phyloP scores from a whole-genome alignment of 176 grass and related monocot species.

The Hsuehochloa calcarea region DNA sequence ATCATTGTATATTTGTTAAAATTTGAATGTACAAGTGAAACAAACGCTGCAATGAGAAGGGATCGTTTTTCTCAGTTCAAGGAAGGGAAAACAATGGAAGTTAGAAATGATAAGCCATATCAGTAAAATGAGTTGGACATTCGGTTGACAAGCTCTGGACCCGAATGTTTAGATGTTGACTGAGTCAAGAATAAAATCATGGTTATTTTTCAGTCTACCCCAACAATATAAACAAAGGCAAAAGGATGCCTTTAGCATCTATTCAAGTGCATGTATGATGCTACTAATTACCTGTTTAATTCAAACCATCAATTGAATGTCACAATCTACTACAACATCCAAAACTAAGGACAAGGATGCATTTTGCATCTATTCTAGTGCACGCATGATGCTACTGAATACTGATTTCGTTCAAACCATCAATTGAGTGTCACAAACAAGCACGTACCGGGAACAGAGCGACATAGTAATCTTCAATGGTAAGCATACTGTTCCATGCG shows the following conservation, averaged over 20 bases:
- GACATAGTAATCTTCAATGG: conserved; percentile 78
- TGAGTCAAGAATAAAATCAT: not conserved
- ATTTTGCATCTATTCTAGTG: not conserved
- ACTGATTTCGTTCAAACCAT: not conserved
- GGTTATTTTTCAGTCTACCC: not conserved
- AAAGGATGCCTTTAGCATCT: not conserved
- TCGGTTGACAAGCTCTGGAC: not conserved
- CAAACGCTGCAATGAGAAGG: not conserved
- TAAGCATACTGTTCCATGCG: conserved; percentile 76
- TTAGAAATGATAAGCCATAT: not conserved
- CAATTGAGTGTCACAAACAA: not conserved
- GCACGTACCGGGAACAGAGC: conserved; percentile 60
- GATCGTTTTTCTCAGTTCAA: not conserved
- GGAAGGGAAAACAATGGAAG: not conserved
- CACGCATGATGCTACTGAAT: not conserved
- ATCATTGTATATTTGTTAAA: not conserved
- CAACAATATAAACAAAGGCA: not conserved
- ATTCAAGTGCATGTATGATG: not conserved
- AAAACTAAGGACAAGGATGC: not conserved
- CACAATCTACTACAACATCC: not conserved
- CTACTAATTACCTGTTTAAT: not conserved
- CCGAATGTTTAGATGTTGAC: not conserved
- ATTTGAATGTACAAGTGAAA: not conserved
- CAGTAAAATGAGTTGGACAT: not conserved
- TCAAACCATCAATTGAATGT: not conserved